Conservation (phyloP, 2,329 filamentous ascomycete species). For the Niveomyces coronatus region DNA sequence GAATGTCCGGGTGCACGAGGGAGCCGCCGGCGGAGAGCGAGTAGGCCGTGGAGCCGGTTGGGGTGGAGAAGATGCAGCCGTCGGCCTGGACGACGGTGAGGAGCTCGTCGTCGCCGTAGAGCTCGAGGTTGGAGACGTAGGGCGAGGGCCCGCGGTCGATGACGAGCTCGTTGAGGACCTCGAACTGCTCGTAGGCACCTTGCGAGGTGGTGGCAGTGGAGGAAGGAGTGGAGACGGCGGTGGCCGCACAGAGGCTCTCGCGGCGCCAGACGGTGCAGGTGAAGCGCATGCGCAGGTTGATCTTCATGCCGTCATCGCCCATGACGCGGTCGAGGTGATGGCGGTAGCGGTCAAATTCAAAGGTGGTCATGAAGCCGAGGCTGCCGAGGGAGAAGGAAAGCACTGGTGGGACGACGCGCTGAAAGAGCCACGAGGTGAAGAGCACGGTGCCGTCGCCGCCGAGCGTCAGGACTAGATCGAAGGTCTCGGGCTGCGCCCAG, state of each 20-base stretch:
- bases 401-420: constrained; percentile 76
- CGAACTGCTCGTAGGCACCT: constrained; percentile 93
- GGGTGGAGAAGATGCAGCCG: constrained; percentile 94
- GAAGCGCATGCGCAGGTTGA: constrained; percentile 96
- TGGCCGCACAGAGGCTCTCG: constrained; percentile 39
- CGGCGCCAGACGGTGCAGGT: constrained; percentile 92
- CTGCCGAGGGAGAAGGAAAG: constrained; percentile 77
- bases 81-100: constrained; percentile 94
- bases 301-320: constrained; percentile 91
- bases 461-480: constrained; percentile 84
- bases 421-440: constrained; percentile 87
- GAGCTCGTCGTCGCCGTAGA: constrained; percentile 91
- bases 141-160: constrained; percentile 95
- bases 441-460: constrained; percentile 81
- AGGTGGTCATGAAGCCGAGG: constrained; percentile 80
- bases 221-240: too few relatives aligned
- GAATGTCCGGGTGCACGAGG: constrained; percentile 92
- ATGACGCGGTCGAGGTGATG: constrained; percentile 79
- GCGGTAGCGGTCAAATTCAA: constrained; percentile 81
- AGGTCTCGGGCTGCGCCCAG: constrained; percentile 87
- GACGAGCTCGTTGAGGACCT: constrained; percentile 96
- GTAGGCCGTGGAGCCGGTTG: constrained; percentile 90
- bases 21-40: constrained; percentile 92
- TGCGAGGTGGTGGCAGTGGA: too few relatives aligned
- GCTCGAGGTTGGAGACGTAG: constrained; percentile 92